phyloP scores from a whole-genome alignment of 2,329 filamentous ascomycete species.

The Colletotrichum coccodes region DNA sequence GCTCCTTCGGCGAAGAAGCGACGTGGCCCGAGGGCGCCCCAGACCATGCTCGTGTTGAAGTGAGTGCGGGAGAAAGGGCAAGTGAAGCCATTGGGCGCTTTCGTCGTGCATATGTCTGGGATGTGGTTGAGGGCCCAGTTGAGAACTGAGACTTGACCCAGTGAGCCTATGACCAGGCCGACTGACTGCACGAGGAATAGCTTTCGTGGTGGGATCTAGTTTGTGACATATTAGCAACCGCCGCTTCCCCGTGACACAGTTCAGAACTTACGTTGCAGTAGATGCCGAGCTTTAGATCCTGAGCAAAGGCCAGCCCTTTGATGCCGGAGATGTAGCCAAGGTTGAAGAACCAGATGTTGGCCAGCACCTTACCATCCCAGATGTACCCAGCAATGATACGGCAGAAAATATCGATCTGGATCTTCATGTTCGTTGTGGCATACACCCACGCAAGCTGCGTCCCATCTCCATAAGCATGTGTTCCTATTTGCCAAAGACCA shows the following conservation, averaged over 20 bases:
- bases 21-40: conserved; percentile 66
- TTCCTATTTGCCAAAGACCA: conserved; percentile 39
- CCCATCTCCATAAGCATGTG: background rate
- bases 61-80: conserved; percentile 47
- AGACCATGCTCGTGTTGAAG: conserved; percentile 65
- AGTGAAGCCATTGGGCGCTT: conserved; percentile 58
- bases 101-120: conserved; percentile 54
- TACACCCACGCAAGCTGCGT: conserved; percentile 42
- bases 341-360: conserved; percentile 51
- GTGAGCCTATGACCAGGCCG: conserved; percentile 53
- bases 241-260: too few relatives aligned
- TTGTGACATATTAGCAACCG: too few relatives aligned
- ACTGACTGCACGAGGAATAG: conserved; percentile 55
- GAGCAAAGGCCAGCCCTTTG: conserved; percentile 52
- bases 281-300: conserved; percentile 57
- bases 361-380: conserved; percentile 53
- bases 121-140: conserved; percentile 56
- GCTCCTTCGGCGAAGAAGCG: conserved; percentile 63
- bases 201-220: conserved; percentile 51
- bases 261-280: conserved; percentile 46
- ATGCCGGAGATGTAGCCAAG: conserved; percentile 52
- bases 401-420: conserved; percentile 56
- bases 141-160: conserved; percentile 54
- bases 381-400: conserved; percentile 57
- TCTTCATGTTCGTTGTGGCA: conserved; percentile 54